Percentiles rank a stretch among this genome's conserved stretches.
phyloP scores from a whole-genome alignment of 495 filamentous ascomycete species.

The Acidomyces sp. region DNA sequence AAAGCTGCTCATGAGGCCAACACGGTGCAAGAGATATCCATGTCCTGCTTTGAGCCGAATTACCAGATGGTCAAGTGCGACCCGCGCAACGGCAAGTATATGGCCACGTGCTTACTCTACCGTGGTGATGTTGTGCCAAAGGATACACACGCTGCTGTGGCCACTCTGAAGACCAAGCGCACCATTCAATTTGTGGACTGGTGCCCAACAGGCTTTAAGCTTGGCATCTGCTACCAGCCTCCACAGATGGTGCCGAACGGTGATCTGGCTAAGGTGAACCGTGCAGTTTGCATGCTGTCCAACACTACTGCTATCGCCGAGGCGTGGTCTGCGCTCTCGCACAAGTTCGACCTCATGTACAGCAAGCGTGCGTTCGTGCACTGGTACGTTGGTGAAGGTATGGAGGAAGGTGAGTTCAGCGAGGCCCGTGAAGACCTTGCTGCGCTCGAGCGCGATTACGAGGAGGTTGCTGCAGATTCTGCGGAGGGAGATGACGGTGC shows the following conservation, averaged over 20 bases:
- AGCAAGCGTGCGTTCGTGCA: constrained; percentile 99
- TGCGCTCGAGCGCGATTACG: constrained; percentile 96
- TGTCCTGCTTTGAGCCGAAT: constrained; percentile 57
- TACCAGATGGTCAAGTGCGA: constrained; percentile 99
- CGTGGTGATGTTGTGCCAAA: constrained; percentile 96
- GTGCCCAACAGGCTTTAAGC: constrained; percentile 99
- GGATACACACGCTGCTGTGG: constrained; percentile 81
- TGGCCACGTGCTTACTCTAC: constrained; percentile 96
- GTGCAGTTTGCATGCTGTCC: constrained; percentile 98
- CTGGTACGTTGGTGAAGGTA: constrained; percentile 99
- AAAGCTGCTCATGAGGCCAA: constrained; percentile 86
- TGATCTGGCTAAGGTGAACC: constrained; percentile 92
- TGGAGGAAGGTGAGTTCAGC: constrained; percentile 99
- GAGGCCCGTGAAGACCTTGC: constrained; percentile 97
- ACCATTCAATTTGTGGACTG: constrained; percentile 99
- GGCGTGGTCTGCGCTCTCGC: constrained; percentile 91
- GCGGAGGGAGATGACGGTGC: constrained; percentile 73
- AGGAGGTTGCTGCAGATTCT: constrained; percentile 96
- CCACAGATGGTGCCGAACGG: constrained; percentile 91
- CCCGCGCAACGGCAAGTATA: constrained; percentile 97
- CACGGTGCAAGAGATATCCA: constrained; percentile 36
- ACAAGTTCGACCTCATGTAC: constrained; percentile 99
- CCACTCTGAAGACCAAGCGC: constrained; percentile 93
- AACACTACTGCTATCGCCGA: constrained; percentile 99
- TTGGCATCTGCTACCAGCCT: constrained; percentile 98